These are phyloP conservation scores for Hygrocybe coccinea DNA, from an alignment of 768 basidiomycete species.

Conservation along the genomic window DNA sequence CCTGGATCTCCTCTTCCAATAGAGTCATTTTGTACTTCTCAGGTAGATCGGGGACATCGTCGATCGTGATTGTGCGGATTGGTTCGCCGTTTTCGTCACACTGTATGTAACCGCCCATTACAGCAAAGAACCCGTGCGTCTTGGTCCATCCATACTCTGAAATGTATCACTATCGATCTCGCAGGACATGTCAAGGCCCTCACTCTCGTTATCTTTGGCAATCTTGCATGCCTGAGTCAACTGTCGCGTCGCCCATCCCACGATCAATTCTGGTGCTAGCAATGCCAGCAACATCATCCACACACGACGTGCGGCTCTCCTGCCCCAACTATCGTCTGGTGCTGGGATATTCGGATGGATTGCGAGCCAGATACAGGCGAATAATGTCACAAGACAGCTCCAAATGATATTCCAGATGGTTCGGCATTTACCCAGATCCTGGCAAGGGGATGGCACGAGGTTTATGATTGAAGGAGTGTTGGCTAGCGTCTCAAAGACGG, in stretches of 20 bases:
- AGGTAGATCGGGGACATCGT: neutral
- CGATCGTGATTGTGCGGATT: neutral
- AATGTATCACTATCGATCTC: neutral
- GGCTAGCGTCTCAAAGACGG: neutral
- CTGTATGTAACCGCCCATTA: slow-evolving; percentile 8
- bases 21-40: slow-evolving; percentile 7
- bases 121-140: slow-evolving; percentile 7
- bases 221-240: slow-evolving; percentile 12
- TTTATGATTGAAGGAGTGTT: neutral
- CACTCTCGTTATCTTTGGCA: neutral
- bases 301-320: neutral
- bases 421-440: slow-evolving; percentile 6
- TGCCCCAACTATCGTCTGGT: neutral
- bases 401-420: slow-evolving; percentile 17
- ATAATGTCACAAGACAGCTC: slow-evolving; percentile 23
- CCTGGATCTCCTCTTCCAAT: slow-evolving; percentile 18
- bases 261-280: slow-evolving; percentile 21
- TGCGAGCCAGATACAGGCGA: slow-evolving; percentile 23
- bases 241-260: slow-evolving; percentile 19
- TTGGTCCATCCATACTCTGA: slow-evolving; percentile 4
- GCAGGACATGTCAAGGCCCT: neutral
- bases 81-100: neutral
- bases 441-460: neutral
- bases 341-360: slow-evolving; percentile 25
- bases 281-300: slow-evolving; percentile 16